These are phyloP conservation scores for Podospora sp. DNA, from an alignment of 495 filamentous ascomycete species.

Conservation along the genomic window DNA sequence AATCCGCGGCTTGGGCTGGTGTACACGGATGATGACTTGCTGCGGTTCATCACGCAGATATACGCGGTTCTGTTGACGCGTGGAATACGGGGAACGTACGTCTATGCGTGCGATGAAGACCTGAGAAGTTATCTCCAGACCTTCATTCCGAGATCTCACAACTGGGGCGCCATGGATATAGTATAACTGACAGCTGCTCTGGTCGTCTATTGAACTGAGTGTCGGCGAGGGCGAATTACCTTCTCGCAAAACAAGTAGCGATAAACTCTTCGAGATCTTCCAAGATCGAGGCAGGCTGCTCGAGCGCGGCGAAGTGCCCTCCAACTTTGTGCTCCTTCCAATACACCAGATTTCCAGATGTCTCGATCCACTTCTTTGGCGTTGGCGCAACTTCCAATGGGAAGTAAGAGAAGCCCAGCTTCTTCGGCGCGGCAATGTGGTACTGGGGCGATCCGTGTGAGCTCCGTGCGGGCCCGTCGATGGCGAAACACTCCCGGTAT, in stretches of 20 bases:
- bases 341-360: conserved; percentile 32
- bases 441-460: conserved; percentile 7
- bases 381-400: conserved; percentile 54
- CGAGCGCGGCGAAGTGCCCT: conserved; percentile 65
- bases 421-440: conserved; percentile 46
- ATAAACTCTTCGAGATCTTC: conserved; percentile 59
- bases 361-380: conserved; percentile 55
- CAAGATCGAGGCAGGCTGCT: conserved; percentile 55
- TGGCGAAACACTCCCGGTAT: conserved; percentile 47
- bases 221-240: too few relatives aligned
- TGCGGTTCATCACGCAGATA: too few relatives aligned
- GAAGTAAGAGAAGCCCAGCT: conserved; percentile 61
- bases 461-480: not conserved
- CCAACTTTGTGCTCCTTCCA: conserved; percentile 47
- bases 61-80: too few relatives aligned
- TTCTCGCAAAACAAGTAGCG: not conserved
- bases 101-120: too few relatives aligned
- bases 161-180: too few relatives aligned
- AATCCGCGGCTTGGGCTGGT: too few relatives aligned
- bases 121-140: too few relatives aligned
- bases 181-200: too few relatives aligned
- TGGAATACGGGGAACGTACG: too few relatives aligned
- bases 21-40: too few relatives aligned
- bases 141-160: too few relatives aligned
- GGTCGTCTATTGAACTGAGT: too few relatives aligned